Evolutionary conservation across 106 monocot genomes (phyloP).

Genomic region (Ottelia alismoides): DNA sequence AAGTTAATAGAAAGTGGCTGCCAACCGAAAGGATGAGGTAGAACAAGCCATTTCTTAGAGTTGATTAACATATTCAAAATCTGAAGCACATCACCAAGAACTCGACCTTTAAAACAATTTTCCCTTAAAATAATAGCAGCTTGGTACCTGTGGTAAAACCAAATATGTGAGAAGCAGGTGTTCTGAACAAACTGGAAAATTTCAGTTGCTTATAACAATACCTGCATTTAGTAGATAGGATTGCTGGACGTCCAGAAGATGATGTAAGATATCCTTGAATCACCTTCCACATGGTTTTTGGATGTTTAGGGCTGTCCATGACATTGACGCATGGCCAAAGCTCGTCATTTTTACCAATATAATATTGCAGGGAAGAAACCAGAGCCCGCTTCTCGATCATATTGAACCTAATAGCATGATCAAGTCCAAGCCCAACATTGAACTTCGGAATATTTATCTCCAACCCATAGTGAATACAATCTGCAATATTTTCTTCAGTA

Average conservation of each 20-base stretch:
- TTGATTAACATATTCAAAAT: slow-evolving; percentile 32
- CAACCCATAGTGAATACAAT: slow-evolving; percentile 56
- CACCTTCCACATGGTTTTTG: slow-evolving; percentile 25
- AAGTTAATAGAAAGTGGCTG: slow-evolving; percentile 25
- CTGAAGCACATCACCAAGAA: slow-evolving; percentile 49
- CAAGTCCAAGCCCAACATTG: slow-evolving; percentile 34
- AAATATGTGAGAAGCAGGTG: neutral
- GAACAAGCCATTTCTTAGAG: slow-evolving; percentile 52
- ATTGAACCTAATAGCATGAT: slow-evolving; percentile 26
- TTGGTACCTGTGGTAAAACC: slow-evolving; percentile 34
- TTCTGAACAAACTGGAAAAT: neutral
- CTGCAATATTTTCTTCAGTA: slow-evolving; percentile 44
- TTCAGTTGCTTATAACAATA: slow-evolving; percentile 3
- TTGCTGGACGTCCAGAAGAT: slow-evolving; percentile 14
- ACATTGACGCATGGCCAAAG: slow-evolving; percentile 70
- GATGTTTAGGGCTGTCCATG: slow-evolving; percentile 40
- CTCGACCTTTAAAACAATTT: slow-evolving; percentile 33
- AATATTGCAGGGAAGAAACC: slow-evolving; percentile 29
- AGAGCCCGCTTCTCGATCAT: slow-evolving; percentile 33
- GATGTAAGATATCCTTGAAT: slow-evolving; percentile 36
- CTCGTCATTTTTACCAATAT: slow-evolving; percentile 27
- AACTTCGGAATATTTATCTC: slow-evolving; percentile 33
- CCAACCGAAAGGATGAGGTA: slow-evolving; percentile 52
- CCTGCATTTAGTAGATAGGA: slow-evolving; percentile 47
- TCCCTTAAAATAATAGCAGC: slow-evolving; percentile 47